Evolutionary conservation across 2,329 filamentous ascomycete species (phyloP).

Genomic region (Phymatotrichopsis omnivora): DNA sequence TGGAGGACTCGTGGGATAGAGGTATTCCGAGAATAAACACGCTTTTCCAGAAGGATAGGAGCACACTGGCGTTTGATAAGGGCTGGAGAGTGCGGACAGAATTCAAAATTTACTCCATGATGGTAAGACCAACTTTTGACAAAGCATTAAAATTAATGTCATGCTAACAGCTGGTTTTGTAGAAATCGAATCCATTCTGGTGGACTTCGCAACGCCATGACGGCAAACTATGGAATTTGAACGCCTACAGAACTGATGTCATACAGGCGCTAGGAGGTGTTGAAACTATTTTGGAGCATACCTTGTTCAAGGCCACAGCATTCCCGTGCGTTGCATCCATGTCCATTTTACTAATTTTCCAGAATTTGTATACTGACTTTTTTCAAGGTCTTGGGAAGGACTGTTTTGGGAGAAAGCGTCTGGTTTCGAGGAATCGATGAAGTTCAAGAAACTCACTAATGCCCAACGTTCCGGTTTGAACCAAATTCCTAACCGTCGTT

Average conservation of each 20-base stretch:
- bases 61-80: slow-evolving; percentile 95
- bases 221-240: slow-evolving; percentile 94
- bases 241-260: slow-evolving; percentile 90
- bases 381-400: slow-evolving; percentile 93
- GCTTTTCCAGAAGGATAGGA: slow-evolving; percentile 95
- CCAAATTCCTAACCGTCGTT: slow-evolving; percentile 96
- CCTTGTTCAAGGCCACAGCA: slow-evolving; percentile 89
- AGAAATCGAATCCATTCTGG: slow-evolving; percentile 95
- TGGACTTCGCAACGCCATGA: slow-evolving; percentile 98
- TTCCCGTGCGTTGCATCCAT: slow-evolving; percentile 48
- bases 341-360: too few relatives aligned
- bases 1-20: slow-evolving; percentile 97
- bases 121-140: slow-evolving; percentile 41
- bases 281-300: slow-evolving; percentile 95
- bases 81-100: slow-evolving; percentile 91
- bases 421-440: slow-evolving; percentile 52
- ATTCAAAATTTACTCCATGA: slow-evolving; percentile 96
- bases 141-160: neutral
- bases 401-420: slow-evolving; percentile 73
- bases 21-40: slow-evolving; percentile 97
- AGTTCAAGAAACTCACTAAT: slow-evolving; percentile 98
- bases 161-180: slow-evolving; percentile 9
- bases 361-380: slow-evolving; percentile 39
- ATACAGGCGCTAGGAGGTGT: slow-evolving; percentile 95
- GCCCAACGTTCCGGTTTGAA: slow-evolving; percentile 94